Evolutionary conservation across 139 green algal species (phyloP).

Genomic region (Closterium sp.): DNA sequence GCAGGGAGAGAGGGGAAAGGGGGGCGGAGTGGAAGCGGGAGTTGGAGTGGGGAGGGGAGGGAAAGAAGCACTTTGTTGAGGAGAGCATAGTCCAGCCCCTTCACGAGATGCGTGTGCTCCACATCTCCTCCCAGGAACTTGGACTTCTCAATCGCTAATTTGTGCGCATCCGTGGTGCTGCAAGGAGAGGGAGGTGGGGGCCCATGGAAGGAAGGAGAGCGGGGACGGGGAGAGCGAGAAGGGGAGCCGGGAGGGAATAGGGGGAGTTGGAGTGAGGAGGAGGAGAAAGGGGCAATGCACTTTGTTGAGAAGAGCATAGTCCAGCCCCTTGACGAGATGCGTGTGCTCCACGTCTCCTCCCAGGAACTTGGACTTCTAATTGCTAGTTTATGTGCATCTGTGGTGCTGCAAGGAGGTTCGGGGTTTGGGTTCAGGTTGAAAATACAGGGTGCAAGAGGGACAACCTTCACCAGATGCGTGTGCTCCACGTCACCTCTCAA

Average conservation of each 20-base stretch:
- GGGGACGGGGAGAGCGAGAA: too few relatives aligned
- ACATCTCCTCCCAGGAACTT: constrained; percentile 63
- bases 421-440: too few relatives aligned
- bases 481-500: constrained; percentile 65
- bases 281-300: too few relatives aligned
- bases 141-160: constrained; percentile 37
- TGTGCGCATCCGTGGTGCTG: constrained; percentile 4
- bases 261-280: too few relatives aligned
- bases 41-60: neutral
- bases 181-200: neutral
- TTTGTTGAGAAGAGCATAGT: too few relatives aligned
- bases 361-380: constrained; percentile 46
- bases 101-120: constrained; percentile 28
- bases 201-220: too few relatives aligned
- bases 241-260: too few relatives aligned
- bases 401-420: neutral
- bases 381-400: constrained; percentile 14
- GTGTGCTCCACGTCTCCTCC: constrained; percentile 79
- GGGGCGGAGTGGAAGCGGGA: too few relatives aligned
- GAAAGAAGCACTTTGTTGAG: constrained; percentile 66
- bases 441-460: too few relatives aligned
- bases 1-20: too few relatives aligned
- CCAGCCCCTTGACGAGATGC: constrained; percentile 80
- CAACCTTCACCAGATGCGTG: too few relatives aligned
- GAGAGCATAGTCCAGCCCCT: constrained; percentile 82